phyloP scores from a whole-genome alignment of 257 asterid genomes.

The Phtheirospermum japonicum region DNA sequence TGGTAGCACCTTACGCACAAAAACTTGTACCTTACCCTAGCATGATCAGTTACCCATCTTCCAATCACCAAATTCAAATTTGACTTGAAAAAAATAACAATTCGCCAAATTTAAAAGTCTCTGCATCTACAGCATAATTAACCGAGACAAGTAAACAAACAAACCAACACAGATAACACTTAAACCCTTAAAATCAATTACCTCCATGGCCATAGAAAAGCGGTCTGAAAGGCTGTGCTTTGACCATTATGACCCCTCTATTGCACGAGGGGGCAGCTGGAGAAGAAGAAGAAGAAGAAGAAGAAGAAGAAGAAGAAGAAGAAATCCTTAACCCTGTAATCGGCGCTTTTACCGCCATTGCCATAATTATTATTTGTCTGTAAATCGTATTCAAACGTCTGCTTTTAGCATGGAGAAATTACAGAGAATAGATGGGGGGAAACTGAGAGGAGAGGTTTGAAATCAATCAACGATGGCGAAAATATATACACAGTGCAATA shows the following conservation, averaged over 20 bases:
- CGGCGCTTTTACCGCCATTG: constrained; percentile 65
- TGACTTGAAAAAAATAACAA: background rate
- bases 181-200: constrained; percentile 27
- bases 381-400: background rate
- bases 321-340: constrained; percentile 51
- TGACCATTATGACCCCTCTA: constrained; percentile 35
- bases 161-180: background rate
- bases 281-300: constrained; percentile 49
- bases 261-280: constrained; percentile 46
- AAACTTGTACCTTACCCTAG: constrained; percentile 1
- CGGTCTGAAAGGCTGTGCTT: constrained; percentile 41
- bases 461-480: constrained; percentile 21
- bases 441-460: constrained; percentile 12
- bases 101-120: constrained; percentile 2
- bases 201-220: constrained; percentile 78
- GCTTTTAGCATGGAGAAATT: background rate
- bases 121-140: constrained; percentile 19
- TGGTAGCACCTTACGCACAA: constrained; percentile 14
- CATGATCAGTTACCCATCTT: constrained; percentile 15
- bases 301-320: too few species aligned
- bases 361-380: constrained; percentile 4
- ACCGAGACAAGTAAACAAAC: constrained; percentile 3
- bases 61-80: constrained; percentile 21
- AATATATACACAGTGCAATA: background rate
- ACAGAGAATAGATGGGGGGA: background rate